These are phyloP conservation scores for Micromonas commoda DNA, from an alignment of 139 green algal genomes.

Conservation along the genomic window DNA sequence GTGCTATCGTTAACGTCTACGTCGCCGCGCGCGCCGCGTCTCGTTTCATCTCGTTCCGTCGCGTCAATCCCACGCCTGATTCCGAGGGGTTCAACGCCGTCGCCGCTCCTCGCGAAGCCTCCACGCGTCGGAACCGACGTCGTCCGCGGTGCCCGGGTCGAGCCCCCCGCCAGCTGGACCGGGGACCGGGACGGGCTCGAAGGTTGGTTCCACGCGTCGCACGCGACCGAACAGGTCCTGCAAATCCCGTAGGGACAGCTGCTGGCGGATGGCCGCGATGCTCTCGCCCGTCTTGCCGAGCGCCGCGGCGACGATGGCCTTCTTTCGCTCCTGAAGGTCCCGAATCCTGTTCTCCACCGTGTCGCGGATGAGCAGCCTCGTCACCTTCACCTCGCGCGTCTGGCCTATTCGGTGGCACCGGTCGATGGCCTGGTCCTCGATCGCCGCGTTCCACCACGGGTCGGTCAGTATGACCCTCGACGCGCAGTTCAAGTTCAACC, in stretches of 20 bases:
- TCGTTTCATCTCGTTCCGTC: background rate
- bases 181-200: no score
- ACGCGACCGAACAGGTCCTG: conserved; percentile 45
- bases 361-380: conserved; percentile 56
- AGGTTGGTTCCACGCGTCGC: no score
- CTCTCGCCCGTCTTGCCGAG: conserved; percentile 18
- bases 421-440: conserved; percentile 86
- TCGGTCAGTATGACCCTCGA: conserved; percentile 81
- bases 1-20: background rate
- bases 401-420: conserved; percentile 79
- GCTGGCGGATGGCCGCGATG: background rate
- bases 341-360: conserved; percentile 71
- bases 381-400: conserved; percentile 58
- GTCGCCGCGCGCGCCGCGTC: no score
- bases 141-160: no score
- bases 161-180: no score
- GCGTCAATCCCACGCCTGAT: background rate
- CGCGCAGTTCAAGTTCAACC: conserved; percentile 81
- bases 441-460: conserved; percentile 77
- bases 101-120: background rate
- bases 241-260: conserved; percentile 54
- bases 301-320: conserved; percentile 47
- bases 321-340: conserved; percentile 52
- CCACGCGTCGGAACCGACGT: background rate
- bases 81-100: background rate